Percentiles rank a stretch among this genome's conserved stretches.
Conservation (phyloP, 495 filamentous ascomycete species). For the Xylaria bambusicola region DNA sequence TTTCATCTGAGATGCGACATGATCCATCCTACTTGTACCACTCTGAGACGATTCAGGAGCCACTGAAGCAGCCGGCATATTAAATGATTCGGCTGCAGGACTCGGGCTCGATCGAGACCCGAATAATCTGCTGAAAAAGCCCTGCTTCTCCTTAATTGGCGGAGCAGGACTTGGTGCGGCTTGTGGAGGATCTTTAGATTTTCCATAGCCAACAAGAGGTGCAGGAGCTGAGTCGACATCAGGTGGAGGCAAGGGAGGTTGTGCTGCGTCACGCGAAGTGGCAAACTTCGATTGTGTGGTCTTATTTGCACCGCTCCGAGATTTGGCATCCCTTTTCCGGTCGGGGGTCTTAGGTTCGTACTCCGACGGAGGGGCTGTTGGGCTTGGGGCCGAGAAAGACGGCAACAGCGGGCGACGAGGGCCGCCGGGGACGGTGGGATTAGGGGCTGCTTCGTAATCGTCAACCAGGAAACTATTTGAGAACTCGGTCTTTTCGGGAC, state of each 20-base stretch:
- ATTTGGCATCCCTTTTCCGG: conserved; percentile 65
- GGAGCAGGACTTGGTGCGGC: conserved; percentile 29
- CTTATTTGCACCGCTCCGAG: conserved; percentile 53
- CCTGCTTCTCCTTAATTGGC: conserved; percentile 67
- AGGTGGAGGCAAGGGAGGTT: conserved; percentile 34
- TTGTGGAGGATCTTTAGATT: conserved; percentile 50
- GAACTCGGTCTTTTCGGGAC: conserved; percentile 48
- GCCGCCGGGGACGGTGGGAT: conserved; percentile 81
- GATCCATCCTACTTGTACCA: conserved; percentile 19
- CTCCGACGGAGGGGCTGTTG: conserved; percentile 41
- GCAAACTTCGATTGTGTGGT: conserved; percentile 30
- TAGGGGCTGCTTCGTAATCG: conserved; percentile 82
- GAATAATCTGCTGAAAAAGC: conserved; percentile 93
- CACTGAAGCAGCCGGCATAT: conserved; percentile 24
- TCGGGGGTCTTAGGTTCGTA: conserved; percentile 41
- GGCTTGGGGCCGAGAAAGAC: conserved; percentile 32
- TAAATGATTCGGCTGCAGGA: background rate
- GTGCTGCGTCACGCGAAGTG: conserved; percentile 33
- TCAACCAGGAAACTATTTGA: conserved; percentile 49
- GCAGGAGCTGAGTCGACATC: conserved; percentile 54
- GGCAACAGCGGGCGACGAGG: conserved; percentile 60
- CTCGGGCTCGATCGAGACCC: conserved; percentile 50
- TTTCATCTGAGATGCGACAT: conserved; percentile 38
- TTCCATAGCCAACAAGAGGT: conserved; percentile 59
- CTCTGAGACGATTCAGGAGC: conserved; percentile 16